Percentiles rank a stretch among this genome's conserved stretches.
Conservation (phyloP, 371 early-diverging fungal species). For the Coemansia sp. region DNA sequence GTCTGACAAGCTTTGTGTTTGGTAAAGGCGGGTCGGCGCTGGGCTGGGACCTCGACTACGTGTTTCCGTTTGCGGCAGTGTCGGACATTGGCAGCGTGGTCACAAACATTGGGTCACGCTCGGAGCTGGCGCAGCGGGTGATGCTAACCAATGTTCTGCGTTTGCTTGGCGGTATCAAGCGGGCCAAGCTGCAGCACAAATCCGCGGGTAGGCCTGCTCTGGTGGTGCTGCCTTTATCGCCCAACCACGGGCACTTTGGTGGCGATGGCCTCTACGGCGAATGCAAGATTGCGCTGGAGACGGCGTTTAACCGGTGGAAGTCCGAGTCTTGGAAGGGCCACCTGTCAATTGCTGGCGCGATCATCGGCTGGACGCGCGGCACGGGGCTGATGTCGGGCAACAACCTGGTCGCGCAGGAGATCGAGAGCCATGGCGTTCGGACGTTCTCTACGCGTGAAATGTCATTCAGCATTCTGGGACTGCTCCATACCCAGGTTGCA, state of each 20-base stretch:
- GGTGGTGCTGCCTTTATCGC: constrained; percentile 89
- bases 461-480: constrained; percentile 64
- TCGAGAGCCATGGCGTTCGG: constrained; percentile 86
- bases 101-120: constrained; percentile 78
- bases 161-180: constrained; percentile 57
- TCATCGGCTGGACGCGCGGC: constrained; percentile 97
- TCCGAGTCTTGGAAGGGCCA: constrained; percentile 93
- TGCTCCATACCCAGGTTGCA: constrained; percentile 68
- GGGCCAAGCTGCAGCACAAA: constrained; percentile 68
- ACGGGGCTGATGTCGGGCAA: constrained; percentile 92
- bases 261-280: constrained; percentile 93
- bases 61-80: constrained; percentile 95
- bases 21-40: constrained; percentile 65
- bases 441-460: constrained; percentile 90
- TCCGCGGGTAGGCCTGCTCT: constrained; percentile 55
- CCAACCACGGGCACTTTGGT: constrained; percentile 95
- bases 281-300: constrained; percentile 90
- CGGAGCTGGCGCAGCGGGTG: constrained; percentile 81
- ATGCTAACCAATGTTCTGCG: constrained; percentile 45
- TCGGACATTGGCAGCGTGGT: constrained; percentile 81
- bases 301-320: constrained; percentile 89
- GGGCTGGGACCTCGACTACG: constrained; percentile 90
- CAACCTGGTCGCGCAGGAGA: constrained; percentile 87
- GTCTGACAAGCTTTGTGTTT: constrained; percentile 83
- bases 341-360: constrained; percentile 86